Evolutionary conservation across 2,329 filamentous ascomycete species (phyloP), one percentile per base, ranked within the genome.

Genomic region (Stachybotrys chlorohalonatus): DNA sequence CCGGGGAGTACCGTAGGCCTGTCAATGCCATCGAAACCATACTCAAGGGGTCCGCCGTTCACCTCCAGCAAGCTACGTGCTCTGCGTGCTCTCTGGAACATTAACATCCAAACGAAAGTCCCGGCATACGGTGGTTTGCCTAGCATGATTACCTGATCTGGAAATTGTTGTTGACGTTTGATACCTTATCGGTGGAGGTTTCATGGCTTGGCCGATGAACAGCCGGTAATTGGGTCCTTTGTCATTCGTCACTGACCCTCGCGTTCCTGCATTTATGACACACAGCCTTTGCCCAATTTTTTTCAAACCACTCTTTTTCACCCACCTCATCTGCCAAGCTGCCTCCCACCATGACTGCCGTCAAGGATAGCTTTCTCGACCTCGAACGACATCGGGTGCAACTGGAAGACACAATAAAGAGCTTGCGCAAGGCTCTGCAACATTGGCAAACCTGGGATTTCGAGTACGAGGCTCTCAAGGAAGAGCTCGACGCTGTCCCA

Each of bases 401-500:
- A 57, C 84, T 97, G 7, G 89, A 96, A 69, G 80, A 84, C 45
- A 90, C 86, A 59, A 80, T 95, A 50, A 58, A 60, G 31, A 63
- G 90, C 67, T 80, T 97, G 17, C 83, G 83, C 54, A 83, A 87
- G 64, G 85, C 88, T 7, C 78, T 97, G 53, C 84, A 85, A 58
- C 87, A 95, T 73, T 99, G 93, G 93, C 87, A 89, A 59, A 86
- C 85, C 54, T 95, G 89, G 82, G 92, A 95, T 68, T 84, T 88
- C 51, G 93, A 97, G 68, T 97, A 97, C 70, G 90, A 96, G 66
- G 83, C 86, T 30, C 78, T 97, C 58, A 91, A 89, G 67, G 90
- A 95, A 67, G 90, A 95, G 64, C 81, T 97, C 32, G 72, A 83
- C 53, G 75, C 74, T 5, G 67, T 86, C 31, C 68, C 77, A 47